These are phyloP conservation scores for Graphilbum fragrans DNA, from an alignment of 2,329 filamentous ascomycete species.

Conservation along the genomic window DNA sequence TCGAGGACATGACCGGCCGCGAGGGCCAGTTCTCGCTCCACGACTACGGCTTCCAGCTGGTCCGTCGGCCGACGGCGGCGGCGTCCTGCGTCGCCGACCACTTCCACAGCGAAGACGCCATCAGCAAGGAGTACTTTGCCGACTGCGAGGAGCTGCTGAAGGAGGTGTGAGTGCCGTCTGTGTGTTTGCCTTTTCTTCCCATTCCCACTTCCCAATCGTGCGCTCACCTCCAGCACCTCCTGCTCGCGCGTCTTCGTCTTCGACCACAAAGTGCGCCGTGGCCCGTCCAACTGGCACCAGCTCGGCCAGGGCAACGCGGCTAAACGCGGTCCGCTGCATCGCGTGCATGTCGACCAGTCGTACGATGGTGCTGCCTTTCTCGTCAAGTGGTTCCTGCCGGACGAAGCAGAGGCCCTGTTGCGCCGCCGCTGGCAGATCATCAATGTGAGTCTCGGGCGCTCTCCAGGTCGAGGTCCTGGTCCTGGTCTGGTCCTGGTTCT, in stretches of 20 bases:
- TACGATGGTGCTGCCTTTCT: slow-evolving; percentile 14
- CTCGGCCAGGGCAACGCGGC: slow-evolving; percentile 48
- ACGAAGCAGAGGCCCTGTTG: slow-evolving; percentile 10
- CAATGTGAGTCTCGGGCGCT: too few relatives aligned
- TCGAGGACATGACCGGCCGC: slow-evolving; percentile 32
- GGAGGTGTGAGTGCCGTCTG: slow-evolving; percentile 4
- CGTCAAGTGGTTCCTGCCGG: slow-evolving; percentile 9
- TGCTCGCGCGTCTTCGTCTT: slow-evolving; percentile 45
- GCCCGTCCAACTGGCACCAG: slow-evolving; percentile 48
- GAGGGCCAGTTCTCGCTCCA: slow-evolving; percentile 51
- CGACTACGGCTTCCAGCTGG: slow-evolving; percentile 41
- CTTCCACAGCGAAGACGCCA: slow-evolving; percentile 37
- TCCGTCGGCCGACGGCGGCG: slow-evolving; percentile 29
- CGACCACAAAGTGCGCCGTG: slow-evolving; percentile 54
- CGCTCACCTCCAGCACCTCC: slow-evolving; percentile 26
- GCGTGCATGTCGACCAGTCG: slow-evolving; percentile 34
- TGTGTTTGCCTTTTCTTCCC: too few relatives aligned
- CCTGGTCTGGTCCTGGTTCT: slow-evolving; percentile 5
- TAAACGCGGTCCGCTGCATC: slow-evolving; percentile 38
- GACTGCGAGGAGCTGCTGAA: slow-evolving; percentile 45
- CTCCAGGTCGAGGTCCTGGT: neutral
- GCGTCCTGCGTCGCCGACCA: slow-evolving; percentile 34
- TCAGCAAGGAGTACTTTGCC: slow-evolving; percentile 40
- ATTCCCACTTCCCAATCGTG: neutral
- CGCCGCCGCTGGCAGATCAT: slow-evolving; percentile 10